Base-by-base conservation (phyloP, 441 rosid genomes). In the Euphorbia corollata region DNA sequence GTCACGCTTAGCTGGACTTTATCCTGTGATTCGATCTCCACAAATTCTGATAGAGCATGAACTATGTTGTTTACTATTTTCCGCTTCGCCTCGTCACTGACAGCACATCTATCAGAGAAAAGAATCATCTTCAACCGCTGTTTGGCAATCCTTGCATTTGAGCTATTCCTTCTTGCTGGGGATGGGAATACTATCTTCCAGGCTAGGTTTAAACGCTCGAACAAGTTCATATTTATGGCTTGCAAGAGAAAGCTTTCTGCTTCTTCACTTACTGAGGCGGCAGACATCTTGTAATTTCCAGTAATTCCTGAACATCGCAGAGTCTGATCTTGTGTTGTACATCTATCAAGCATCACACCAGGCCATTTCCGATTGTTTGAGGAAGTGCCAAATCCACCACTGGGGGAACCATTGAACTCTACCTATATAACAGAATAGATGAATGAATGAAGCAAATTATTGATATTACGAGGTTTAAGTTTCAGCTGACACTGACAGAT, bases 181-280 rank as follows among this genome's bases (percentile, higher is more conserved):
- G 98, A 85, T 10, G 98, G 99, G 82, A 94, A 94, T 43, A 94
- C 64, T 72, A 91, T 84, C 83, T 86, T 94, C 99, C 99, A 91
- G 16, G 99, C 99, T 66, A 91, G 68, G 84, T 83, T 87, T 71
- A 94, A 71, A 41, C 98, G 89, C 69, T 94, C 91, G 2, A 94
- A 82, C 81, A 94, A 88, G 77, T 78, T 87, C 98, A 91, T 85
- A 79, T 85, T 84, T 64, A 88, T 81, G 47, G 91, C 86, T 62
- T 80, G 85, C 60, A 83, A 71, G 63, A 94, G 92, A 72, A 91
- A 89, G 79, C 77, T 81, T 76, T 94, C 96, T 13, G 88, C 74
- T 61, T 88, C 98, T 65, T 77, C 89, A 68, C 70, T 69, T 38
- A 85, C 65, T 51, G 97, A 78, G 81, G 77, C 74, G 55, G 83